Conservation (phyloP, 208 protist species). For the Trypanosoma scelopori region DNA sequence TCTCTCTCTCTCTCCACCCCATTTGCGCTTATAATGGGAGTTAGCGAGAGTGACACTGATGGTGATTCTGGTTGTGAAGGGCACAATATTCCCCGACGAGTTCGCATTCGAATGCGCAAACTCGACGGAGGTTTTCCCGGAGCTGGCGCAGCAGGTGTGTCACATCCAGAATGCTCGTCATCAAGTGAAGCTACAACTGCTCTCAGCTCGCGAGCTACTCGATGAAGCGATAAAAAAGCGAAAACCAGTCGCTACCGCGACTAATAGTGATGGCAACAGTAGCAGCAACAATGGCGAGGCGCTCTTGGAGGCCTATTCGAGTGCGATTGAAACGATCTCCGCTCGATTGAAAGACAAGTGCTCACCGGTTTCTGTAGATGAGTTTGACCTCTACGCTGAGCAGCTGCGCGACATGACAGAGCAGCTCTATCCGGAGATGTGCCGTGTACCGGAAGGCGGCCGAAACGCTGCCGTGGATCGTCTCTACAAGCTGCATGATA, state of each 20-base stretch:
- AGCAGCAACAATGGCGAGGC: constrained; percentile 6
- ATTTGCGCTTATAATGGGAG: no score
- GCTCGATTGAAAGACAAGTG: constrained; percentile 47
- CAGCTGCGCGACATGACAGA: constrained; percentile 44
- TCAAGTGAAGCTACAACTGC: constrained; percentile 59
- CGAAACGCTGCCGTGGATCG: constrained; percentile 39
- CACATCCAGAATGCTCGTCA: constrained; percentile 75
- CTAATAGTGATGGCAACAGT: neutral
- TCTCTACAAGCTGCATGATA: constrained; percentile 53
- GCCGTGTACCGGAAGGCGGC: constrained; percentile 32
- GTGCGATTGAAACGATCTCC: constrained; percentile 31
- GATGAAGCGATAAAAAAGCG: constrained; percentile 21
- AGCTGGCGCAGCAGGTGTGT: constrained; percentile 36
- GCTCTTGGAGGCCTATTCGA: constrained; percentile 1
- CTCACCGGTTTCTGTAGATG: constrained; percentile 24
- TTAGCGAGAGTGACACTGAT: constrained; percentile 24
- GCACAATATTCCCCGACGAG: constrained; percentile 76
- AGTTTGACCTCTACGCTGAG: constrained; percentile 41
- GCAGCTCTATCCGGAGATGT: constrained; percentile 48
- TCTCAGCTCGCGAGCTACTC: constrained; percentile 67
- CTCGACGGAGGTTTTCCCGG: constrained; percentile 15
- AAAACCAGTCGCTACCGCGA: neutral
- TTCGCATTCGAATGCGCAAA: constrained; percentile 53
- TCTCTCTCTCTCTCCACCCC: no score
- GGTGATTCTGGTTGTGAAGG: constrained; percentile 80